Evolutionary conservation across 495 filamentous ascomycete genomes (phyloP).

Genomic region (Pyrenula aspistea): DNA sequence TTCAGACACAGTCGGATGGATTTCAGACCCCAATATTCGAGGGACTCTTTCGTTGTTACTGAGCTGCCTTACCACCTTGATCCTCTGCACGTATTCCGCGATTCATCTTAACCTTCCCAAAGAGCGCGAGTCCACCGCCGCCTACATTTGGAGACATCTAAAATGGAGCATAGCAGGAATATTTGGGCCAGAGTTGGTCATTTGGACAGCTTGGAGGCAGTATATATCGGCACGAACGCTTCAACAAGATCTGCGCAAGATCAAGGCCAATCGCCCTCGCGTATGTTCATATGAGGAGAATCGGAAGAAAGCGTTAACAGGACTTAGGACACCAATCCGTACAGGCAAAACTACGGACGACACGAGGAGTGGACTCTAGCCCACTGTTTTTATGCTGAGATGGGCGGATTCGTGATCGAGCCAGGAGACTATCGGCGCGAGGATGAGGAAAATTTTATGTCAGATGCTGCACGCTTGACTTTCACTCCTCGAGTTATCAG

Average conservation of each 20-base stretch:
- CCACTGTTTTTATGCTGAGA: slow-evolving; percentile 16
- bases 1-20: neutral
- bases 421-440: neutral
- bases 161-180: slow-evolving; percentile 2
- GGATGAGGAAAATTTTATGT: slow-evolving; percentile 5
- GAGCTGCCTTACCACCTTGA: slow-evolving; percentile 6
- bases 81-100: slow-evolving; percentile 6
- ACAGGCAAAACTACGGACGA: neutral
- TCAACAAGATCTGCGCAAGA: neutral
- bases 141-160: neutral
- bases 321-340: too few species aligned
- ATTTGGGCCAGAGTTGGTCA: slow-evolving; percentile 7
- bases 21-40: slow-evolving; percentile 7
- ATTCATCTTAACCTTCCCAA: slow-evolving; percentile 9
- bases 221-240: neutral
- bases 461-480: slow-evolving; percentile 1
- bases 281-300: too few species aligned
- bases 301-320: too few species aligned
- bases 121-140: neutral
- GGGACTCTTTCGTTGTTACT: slow-evolving; percentile 6
- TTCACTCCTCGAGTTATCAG: slow-evolving; percentile 9
- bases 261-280: neutral
- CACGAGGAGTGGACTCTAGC: slow-evolving; percentile 11
- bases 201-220: slow-evolving; percentile 8
- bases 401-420: slow-evolving; percentile 19